These are phyloP conservation scores for Saccharomycopsis capsularis DNA, from an alignment of 805 yeast species.

Conservation along the genomic window DNA sequence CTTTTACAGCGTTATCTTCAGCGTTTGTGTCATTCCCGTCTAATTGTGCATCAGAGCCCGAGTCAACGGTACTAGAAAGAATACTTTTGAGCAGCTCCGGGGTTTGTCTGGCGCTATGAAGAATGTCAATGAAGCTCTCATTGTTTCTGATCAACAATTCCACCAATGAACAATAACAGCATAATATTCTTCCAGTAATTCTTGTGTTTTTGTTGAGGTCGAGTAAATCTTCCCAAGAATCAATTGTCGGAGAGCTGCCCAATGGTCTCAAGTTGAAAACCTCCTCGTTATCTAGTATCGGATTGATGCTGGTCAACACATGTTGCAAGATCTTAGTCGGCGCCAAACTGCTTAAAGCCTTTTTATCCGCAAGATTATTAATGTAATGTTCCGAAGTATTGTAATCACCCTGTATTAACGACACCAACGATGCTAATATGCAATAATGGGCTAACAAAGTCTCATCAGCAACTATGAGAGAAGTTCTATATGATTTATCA, in stretches of 20 bases:
- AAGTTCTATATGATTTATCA: neutral
- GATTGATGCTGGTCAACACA: conserved; percentile 23
- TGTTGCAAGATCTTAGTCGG: conserved; percentile 9
- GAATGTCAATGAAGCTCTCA: conserved; percentile 18
- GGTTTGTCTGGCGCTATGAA: conserved; percentile 2
- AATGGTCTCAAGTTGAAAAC: conserved; percentile 9
- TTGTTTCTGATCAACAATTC: conserved; percentile 24
- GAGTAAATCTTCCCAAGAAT: conserved; percentile 24
- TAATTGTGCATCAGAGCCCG: neutral
- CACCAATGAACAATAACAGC: conserved; percentile 31
- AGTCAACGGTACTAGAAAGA: too few relatives aligned
- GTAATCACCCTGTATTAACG: conserved; percentile 26
- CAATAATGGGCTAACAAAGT: conserved; percentile 14
- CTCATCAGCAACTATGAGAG: conserved; percentile 4
- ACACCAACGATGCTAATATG: conserved; percentile 23
- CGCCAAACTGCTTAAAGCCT: neutral
- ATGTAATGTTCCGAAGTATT: conserved; percentile 12
- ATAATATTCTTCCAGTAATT: conserved; percentile 32
- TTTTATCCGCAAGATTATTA: neutral
- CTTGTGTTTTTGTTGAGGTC: conserved; percentile 25
- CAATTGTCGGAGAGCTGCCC: conserved; percentile 5
- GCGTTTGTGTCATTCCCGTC: neutral
- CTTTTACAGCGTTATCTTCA: neutral
- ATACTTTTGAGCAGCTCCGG: neutral
- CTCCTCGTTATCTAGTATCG: conserved; percentile 24